Conservation (phyloP, 2,329 filamentous ascomycete species). For the Thyridium curvatum region DNA sequence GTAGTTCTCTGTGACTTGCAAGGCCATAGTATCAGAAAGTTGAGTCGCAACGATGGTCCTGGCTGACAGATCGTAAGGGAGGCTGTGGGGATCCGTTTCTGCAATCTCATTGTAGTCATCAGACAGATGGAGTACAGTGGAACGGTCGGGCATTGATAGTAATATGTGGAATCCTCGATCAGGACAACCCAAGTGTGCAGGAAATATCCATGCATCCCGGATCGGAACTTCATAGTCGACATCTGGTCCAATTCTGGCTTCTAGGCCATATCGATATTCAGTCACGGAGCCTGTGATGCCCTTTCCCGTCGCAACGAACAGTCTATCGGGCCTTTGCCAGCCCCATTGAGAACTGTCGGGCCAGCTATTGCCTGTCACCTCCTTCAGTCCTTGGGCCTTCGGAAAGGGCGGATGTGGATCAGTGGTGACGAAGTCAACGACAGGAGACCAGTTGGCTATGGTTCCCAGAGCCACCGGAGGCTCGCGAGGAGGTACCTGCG, state of each 20-base stretch:
- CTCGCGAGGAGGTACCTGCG: conserved; percentile 47
- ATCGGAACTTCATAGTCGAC: conserved; percentile 43
- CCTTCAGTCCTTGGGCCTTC: too few relatives aligned
- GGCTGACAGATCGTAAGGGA: conserved; percentile 44
- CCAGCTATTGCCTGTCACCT: conserved; percentile 1
- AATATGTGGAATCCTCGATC: conserved; percentile 32
- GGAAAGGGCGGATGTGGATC: conserved; percentile 15
- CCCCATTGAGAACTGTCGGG: too few relatives aligned
- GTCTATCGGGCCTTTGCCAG: conserved; percentile 34
- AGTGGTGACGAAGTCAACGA: conserved; percentile 48
- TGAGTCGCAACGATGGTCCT: conserved; percentile 43
- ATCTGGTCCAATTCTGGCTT: conserved; percentile 59
- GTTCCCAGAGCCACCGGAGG: conserved; percentile 47
- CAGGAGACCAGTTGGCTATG: conserved; percentile 59
- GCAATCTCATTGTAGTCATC: conserved; percentile 37
- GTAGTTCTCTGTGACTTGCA: conserved; percentile 49
- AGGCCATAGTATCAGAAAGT: conserved; percentile 25
- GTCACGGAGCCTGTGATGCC: conserved; percentile 56
- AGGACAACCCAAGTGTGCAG: conserved; percentile 10
- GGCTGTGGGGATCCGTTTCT: conserved; percentile 31
- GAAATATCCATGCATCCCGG: conserved; percentile 48
- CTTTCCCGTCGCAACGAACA: conserved; percentile 64
- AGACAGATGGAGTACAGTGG: conserved; percentile 41
- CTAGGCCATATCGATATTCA: conserved; percentile 64
- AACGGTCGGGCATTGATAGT: conserved; percentile 41